Conservation (phyloP, 2,329 filamentous ascomycete genomes). For the Calycina herbarum region DNA sequence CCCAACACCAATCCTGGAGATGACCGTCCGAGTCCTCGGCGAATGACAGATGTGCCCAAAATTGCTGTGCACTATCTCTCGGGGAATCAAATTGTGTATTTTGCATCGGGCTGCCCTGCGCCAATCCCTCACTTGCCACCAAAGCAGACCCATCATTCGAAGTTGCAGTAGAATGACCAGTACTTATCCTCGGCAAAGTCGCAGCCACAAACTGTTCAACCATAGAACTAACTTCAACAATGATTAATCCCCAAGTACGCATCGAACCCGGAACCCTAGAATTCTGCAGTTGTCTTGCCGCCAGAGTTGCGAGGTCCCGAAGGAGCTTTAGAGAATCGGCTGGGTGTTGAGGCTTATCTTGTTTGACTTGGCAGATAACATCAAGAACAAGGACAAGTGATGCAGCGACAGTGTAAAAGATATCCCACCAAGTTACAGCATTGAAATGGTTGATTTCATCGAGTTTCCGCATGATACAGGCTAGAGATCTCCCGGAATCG, state of each 20-base stretch:
- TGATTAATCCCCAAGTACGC: slow-evolving; percentile 39
- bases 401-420: slow-evolving; percentile 43
- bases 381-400: slow-evolving; percentile 42
- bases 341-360: slow-evolving; percentile 25
- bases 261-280: slow-evolving; percentile 42
- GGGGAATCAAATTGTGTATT: background rate
- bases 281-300: slow-evolving; percentile 37
- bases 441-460: slow-evolving; percentile 42
- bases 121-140: background rate
- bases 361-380: slow-evolving; percentile 38
- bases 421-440: slow-evolving; percentile 43
- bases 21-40: slow-evolving; percentile 15
- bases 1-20: slow-evolving; percentile 18
- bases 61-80: slow-evolving; percentile 7
- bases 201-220: slow-evolving; percentile 20
- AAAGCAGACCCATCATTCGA: background rate
- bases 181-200: background rate
- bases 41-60: slow-evolving; percentile 17
- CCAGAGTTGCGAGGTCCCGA: slow-evolving; percentile 39
- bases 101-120: background rate
- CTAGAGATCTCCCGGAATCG: slow-evolving; percentile 39
- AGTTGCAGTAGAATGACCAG: background rate
- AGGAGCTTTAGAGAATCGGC: slow-evolving; percentile 38
- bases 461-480: slow-evolving; percentile 39
- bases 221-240: slow-evolving; percentile 38